These are phyloP conservation scores for Kluyveromyces marxianus DNA, from an alignment of 1,139 yeast genomes.

Conservation along the genomic window DNA sequence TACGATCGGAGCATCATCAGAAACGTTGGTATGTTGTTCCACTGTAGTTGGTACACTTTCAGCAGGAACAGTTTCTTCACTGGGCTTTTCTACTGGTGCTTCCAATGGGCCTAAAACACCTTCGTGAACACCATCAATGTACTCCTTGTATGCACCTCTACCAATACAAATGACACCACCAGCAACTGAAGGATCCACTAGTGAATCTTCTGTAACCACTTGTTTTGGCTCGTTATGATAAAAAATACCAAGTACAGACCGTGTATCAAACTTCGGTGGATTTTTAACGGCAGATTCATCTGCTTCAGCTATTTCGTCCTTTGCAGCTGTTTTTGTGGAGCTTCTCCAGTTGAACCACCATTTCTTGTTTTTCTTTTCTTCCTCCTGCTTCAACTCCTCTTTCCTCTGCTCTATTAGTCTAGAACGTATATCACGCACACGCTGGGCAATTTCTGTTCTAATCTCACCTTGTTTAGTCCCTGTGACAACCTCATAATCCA, in stretches of 20 bases:
- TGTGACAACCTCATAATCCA: constrained; percentile 72
- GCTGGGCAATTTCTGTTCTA: constrained; percentile 72
- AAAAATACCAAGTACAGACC: constrained; percentile 52
- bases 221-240: constrained; percentile 36
- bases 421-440: constrained; percentile 62
- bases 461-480: constrained; percentile 83
- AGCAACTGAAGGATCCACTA: constrained; percentile 37
- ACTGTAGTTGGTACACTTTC: constrained; percentile 1
- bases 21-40: constrained; percentile 2
- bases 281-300: constrained; percentile 24
- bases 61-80: constrained; percentile 7
- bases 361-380: constrained; percentile 8
- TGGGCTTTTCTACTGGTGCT: constrained; percentile 36
- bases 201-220: constrained; percentile 41
- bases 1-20: constrained; percentile 6
- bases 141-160: constrained; percentile 93
- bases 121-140: constrained; percentile 82
- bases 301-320: constrained; percentile 15
- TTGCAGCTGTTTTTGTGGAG: constrained; percentile 17
- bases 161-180: constrained; percentile 94
- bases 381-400: constrained; percentile 12
- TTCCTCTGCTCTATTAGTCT: constrained; percentile 25
- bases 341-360: constrained; percentile 4
- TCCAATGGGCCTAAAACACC: constrained; percentile 90
- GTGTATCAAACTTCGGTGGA: constrained; percentile 42